Conservation (phyloP, 441 rosid species). For the Populus hybrid region DNA sequence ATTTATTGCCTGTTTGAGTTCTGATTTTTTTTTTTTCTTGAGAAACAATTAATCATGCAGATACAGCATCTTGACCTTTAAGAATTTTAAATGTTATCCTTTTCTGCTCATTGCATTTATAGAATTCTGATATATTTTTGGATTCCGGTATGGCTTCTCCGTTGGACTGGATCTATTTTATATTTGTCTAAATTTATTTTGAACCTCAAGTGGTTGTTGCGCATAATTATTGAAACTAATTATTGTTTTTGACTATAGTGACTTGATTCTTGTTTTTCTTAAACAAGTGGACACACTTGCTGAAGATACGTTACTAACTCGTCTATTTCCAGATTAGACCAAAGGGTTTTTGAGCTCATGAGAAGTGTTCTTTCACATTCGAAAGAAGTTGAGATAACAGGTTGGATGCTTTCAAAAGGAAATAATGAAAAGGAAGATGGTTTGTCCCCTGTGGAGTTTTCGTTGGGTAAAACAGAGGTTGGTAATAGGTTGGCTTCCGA, state of each 20-base stretch:
- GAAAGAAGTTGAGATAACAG: conserved; percentile 31
- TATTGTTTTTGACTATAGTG: neutral
- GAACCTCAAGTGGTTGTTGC: neutral
- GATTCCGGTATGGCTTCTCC: too few species aligned
- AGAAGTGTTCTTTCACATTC: conserved; percentile 43
- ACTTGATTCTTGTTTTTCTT: neutral
- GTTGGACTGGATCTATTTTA: neutral
- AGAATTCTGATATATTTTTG: neutral
- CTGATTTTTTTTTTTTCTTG: neutral
- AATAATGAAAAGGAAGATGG: conserved; percentile 31
- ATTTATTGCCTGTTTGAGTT: neutral
- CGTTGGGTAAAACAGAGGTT: conserved; percentile 25
- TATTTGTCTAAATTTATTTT: neutral
- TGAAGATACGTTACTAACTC: conserved; percentile 15
- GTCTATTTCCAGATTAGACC: conserved; percentile 81
- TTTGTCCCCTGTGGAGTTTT: too few species aligned
- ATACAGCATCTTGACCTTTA: neutral
- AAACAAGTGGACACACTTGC: conserved; percentile 17
- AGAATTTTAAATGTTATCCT: neutral
- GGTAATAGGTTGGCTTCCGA: conserved; percentile 26
- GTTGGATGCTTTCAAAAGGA: conserved; percentile 31
- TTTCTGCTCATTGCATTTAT: neutral
- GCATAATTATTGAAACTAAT: neutral
- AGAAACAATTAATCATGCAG: neutral
- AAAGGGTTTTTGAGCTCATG: conserved; percentile 69